Base-by-base conservation (phyloP, 306 rosid species). In the peach (Prunus persica) region DNA sequence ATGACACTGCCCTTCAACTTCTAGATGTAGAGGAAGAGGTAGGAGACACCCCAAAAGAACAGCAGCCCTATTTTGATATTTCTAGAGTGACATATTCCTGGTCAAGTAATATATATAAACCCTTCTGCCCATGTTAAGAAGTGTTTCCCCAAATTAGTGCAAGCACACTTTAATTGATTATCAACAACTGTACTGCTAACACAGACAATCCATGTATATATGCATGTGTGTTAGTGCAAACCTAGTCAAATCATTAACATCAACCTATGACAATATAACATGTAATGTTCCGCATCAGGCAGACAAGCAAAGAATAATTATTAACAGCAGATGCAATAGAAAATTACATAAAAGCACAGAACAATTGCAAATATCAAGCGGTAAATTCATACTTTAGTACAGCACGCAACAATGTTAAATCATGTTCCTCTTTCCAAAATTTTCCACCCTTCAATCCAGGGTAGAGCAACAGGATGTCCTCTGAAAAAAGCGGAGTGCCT, bases 341-440 rank as follows among this genome's bases (percentile, higher is more conserved):
- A 43, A 45, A 66, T n/a, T 64, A 14, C 13, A 30, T 32, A 52
- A 51, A 68, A 76, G 67, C 54, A 71, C 70, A 38, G 41, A 62
- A 28, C 12, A n/a, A 78, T 15, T 65, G 49, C 72, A 76, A 24
- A 20, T 16, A 51, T 46, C 55, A 43, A 18, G 38, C 5, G 11
- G 46, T 56, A 61, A 60, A 45, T 45, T 27, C 90, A 79, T 92
- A 95, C 99, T 88, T 95, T 76, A 90, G 78, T 64, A 95, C 93
- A 1, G 99, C 97, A 68, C 77, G 89, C 78, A 95, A 78, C 72
- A 95, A 87, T 57, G 72, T 74, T 69, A 80, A 63, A 86, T 95
- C 99, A 72, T 92, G 97, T 71, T 91, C 89, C 89, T 90, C 97
- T 88, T 88, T 95, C 99, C 99, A 95, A 74, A 80, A 86, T 82